These are phyloP conservation scores for Sporothrix inflata DNA, from an alignment of 2,329 filamentous ascomycete genomes.

Conservation along the genomic window DNA sequence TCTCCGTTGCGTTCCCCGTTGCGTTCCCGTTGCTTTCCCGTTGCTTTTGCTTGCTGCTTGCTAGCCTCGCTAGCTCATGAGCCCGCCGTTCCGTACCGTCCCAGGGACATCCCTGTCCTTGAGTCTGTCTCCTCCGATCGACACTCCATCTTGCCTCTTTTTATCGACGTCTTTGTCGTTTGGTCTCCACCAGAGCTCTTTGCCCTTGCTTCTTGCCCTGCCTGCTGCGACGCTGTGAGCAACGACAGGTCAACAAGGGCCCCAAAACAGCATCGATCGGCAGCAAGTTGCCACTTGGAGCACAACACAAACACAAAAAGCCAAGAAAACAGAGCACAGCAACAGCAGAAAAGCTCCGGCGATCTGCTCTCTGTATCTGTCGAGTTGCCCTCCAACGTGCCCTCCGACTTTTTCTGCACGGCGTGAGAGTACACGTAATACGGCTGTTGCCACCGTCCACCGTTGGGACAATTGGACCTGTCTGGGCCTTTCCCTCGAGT, in stretches of 20 bases:
- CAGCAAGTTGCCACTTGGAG: neutral
- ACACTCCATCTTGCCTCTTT: conserved; percentile 3
- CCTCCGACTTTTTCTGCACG: too few relatives aligned
- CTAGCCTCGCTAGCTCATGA: neutral
- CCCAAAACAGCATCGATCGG: neutral
- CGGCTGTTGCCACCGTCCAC: neutral
- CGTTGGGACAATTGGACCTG: neutral
- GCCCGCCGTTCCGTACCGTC: conserved; percentile 10
- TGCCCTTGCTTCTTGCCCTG: neutral
- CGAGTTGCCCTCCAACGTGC: too few relatives aligned
- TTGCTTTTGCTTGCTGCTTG: too few relatives aligned
- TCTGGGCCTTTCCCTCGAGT: neutral
- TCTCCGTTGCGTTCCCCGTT: neutral
- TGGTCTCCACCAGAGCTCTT: conserved; percentile 4
- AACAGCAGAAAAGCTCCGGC: neutral
- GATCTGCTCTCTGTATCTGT: neutral
- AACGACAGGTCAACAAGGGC: neutral
- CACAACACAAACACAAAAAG: too few relatives aligned
- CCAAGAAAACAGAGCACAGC: too few relatives aligned
- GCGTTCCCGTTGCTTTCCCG: too few relatives aligned
- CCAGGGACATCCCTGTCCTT: conserved; percentile 13
- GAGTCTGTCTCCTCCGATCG: conserved; percentile 1
- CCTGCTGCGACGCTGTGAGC: neutral
- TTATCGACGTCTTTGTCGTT: neutral
- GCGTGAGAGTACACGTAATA: neutral